Evolutionary conservation across 2,329 filamentous ascomycete species (phyloP), one percentile per base, ranked within the genome.

Genomic region (Paecilomyces dactylethromorphus): DNA sequence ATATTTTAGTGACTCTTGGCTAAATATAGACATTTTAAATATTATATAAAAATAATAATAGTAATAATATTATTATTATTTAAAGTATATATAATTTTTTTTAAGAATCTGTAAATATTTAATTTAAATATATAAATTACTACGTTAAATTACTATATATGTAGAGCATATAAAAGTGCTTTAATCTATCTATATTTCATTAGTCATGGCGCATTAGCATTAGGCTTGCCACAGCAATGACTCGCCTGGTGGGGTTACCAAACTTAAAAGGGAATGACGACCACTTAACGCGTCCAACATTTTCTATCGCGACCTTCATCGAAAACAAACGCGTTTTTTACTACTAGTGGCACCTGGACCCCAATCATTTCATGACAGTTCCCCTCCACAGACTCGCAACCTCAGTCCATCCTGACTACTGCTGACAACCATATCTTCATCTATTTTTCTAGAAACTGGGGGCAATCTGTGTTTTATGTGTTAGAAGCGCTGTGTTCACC

Each of bases 271-370:
- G 21, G 50, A 29, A 24, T 24, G 22, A 52, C 11, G 18, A 21
- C 55, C 65, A 68, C 66, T 68, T 66, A 61, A 69, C 67, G 24
- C 50, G 50, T 29, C 21, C 13, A 3, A 21, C 13, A 21, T 45
- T n/a, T n/a, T 45, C n/a, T 45, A 52, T 29, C 50, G 21, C 21
- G 50, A 18, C 50, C 21, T 21, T 52, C 24, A n/a, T 29, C 2
- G 21, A 52, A 26, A 52, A 59, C 11, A 35, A 49, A 50, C 13
- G 45, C 33, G 50, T 32, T 55, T 24, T 45, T 26, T 53, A 26
- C 52, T 18, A 35, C 29, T 32, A 54, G 32, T 3, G 10, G 29
- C 24, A 29, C 12, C 21, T 18, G n/a, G 5, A 39, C 3, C 35
- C 12, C 13, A 15, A 15, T 15, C 35, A 15, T 39, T 15, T 39